phyloP scores from a whole-genome alignment of 2,329 filamentous ascomycete genomes.

The Apiospora pterosperma region DNA sequence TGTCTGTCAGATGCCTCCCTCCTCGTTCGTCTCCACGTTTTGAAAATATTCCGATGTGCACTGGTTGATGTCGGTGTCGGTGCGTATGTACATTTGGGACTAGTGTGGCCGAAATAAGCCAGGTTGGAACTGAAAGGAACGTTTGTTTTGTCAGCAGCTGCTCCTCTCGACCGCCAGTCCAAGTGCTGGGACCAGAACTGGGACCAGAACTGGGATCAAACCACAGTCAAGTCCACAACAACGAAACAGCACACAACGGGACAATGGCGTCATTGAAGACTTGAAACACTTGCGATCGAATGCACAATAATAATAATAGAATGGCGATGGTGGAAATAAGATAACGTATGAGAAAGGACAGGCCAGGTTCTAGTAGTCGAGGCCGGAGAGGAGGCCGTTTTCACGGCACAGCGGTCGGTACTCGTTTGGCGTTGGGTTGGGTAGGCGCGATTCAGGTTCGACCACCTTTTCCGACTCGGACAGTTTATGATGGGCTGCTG shows the following conservation, averaged over 20 bases:
- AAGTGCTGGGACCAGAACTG: not conserved
- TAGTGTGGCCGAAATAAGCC: not conserved
- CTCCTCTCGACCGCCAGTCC: not conserved
- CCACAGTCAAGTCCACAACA: not conserved
- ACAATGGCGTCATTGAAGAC: not conserved
- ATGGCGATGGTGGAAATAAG: not conserved
- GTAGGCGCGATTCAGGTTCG: not conserved
- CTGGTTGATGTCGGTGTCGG: not conserved
- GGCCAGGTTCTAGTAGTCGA: not conserved
- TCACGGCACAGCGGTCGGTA: not conserved
- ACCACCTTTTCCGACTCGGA: not conserved
- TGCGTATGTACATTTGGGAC: not conserved
- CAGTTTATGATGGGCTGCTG: not conserved
- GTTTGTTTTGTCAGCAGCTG: not conserved
- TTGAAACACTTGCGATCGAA: conserved; percentile 1
- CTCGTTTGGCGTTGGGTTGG: not conserved
- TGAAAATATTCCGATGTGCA: not conserved
- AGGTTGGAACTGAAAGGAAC: not conserved
- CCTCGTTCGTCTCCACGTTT: not conserved
- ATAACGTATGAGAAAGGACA: not conserved
- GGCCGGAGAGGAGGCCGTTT: not conserved
- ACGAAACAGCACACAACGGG: not conserved
- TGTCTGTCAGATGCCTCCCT: not conserved
- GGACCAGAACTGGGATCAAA: not conserved
- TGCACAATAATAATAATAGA: not conserved